Evolutionary conservation across 805 yeast genomes (phyloP).

Genomic region (Candida railenensis): DNA sequence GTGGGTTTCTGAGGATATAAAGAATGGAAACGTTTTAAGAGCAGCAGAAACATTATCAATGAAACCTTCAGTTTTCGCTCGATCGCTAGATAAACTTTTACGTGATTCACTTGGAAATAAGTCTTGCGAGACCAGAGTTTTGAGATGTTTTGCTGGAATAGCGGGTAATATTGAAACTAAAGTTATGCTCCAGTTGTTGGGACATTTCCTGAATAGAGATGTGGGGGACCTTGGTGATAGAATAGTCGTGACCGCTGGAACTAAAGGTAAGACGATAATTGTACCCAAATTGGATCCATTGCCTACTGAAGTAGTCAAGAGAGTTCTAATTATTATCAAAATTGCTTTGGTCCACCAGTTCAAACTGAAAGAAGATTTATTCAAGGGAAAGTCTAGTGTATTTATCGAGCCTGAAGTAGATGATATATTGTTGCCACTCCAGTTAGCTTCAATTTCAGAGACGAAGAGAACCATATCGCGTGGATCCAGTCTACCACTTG

Average conservation of each 20-base stretch:
- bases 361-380: not conserved
- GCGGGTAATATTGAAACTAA: constrained; percentile 5
- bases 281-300: constrained; percentile 2
- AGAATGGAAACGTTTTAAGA: not conserved
- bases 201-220: constrained; percentile 9
- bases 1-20: constrained; percentile 7
- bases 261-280: not conserved
- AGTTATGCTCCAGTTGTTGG: constrained; percentile 9
- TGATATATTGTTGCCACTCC: constrained; percentile 7
- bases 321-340: not conserved
- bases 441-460: constrained; percentile 7
- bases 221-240: constrained; percentile 1
- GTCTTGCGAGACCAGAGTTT: not conserved
- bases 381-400: constrained; percentile 2
- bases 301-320: not conserved
- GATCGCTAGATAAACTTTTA: constrained; percentile 9
- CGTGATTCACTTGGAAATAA: constrained; percentile 6
- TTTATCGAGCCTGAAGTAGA: constrained; percentile 4
- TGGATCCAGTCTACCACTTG: constrained; percentile 8
- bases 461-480: constrained; percentile 9
- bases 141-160: constrained; percentile 1
- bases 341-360: constrained; percentile 1
- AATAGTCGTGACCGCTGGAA: constrained; percentile 4
- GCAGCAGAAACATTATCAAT: constrained; percentile 4
- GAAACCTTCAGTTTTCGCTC: constrained; percentile 9